phyloP scores from a whole-genome alignment of 1,284 basidiomycete species.

The Phaffia rhodozyma region DNA sequence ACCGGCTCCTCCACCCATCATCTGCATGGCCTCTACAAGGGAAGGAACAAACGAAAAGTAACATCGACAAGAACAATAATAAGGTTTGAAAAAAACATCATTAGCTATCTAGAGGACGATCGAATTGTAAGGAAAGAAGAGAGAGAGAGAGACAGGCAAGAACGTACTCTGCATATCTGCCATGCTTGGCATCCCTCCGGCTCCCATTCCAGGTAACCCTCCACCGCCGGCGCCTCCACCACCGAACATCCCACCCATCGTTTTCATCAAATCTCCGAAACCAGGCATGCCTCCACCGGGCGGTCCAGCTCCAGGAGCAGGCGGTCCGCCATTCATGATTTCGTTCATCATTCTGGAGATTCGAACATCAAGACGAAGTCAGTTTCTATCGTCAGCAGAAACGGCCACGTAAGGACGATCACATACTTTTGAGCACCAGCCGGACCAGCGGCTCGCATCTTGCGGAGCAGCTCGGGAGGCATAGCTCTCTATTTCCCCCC shows the following conservation, averaged over 20 bases:
- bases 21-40: slow-evolving; percentile 55
- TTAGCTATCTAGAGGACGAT: background rate
- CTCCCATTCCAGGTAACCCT: slow-evolving; percentile 29
- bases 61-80: slow-evolving; percentile 15
- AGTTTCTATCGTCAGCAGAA: too few species aligned
- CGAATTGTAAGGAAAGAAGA: background rate
- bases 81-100: background rate
- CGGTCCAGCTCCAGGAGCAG: background rate
- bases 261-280: slow-evolving; percentile 72
- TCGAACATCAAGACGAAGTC: background rate
- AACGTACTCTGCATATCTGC: slow-evolving; percentile 36
- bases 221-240: slow-evolving; percentile 25
- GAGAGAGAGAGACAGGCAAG: background rate
- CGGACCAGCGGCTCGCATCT: slow-evolving; percentile 57
- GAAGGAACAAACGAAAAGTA: background rate
- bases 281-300: slow-evolving; percentile 41
- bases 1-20: slow-evolving; percentile 52
- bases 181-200: slow-evolving; percentile 35
- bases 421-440: slow-evolving; percentile 66
- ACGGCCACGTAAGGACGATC: background rate
- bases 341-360: slow-evolving; percentile 64
- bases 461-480: slow-evolving; percentile 77
- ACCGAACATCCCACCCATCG: slow-evolving; percentile 44
- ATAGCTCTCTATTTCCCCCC: slow-evolving; percentile 50
- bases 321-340: slow-evolving; percentile 66